Evolutionary conservation across 306 rosid genomes (phyloP).

Genomic region (Fragaria vesca): DNA sequence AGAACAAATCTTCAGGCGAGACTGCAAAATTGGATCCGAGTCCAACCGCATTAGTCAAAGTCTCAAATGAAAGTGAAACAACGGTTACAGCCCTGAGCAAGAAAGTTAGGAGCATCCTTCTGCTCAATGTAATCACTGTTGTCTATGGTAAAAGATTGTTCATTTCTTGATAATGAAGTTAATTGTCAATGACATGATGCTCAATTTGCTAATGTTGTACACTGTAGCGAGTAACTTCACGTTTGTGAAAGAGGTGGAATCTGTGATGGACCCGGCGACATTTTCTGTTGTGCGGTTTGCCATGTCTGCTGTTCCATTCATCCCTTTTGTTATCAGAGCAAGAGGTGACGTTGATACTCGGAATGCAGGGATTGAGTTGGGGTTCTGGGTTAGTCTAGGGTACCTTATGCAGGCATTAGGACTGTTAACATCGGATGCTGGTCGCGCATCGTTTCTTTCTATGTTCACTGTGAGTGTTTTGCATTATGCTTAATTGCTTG

Average conservation of each 20-base stretch:
- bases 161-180: not conserved
- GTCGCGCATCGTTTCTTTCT: constrained; percentile 64
- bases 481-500: not conserved
- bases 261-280: constrained; percentile 59
- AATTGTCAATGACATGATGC: too few species aligned
- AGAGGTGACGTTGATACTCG: constrained; percentile 44
- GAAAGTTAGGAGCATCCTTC: constrained; percentile 59
- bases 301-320: constrained; percentile 57
- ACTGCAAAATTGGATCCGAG: constrained; percentile 19
- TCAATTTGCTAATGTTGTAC: too few species aligned
- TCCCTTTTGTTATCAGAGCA: constrained; percentile 55
- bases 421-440: constrained; percentile 75
- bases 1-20: not conserved
- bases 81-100: constrained; percentile 17
- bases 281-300: constrained; percentile 71
- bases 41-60: not conserved
- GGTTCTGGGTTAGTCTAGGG: constrained; percentile 78
- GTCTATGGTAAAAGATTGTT: constrained; percentile 44
- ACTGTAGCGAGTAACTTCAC: constrained; percentile 65
- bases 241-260: constrained; percentile 74
- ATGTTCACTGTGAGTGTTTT: constrained; percentile 55
- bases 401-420: constrained; percentile 80
- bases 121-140: constrained; percentile 58
- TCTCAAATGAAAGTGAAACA: not conserved
- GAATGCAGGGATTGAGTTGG: constrained; percentile 77